These are phyloP conservation scores for Ophiocordyceps camponoti-floridani DNA, from an alignment of 2,329 filamentous ascomycete genomes.

Conservation along the genomic window DNA sequence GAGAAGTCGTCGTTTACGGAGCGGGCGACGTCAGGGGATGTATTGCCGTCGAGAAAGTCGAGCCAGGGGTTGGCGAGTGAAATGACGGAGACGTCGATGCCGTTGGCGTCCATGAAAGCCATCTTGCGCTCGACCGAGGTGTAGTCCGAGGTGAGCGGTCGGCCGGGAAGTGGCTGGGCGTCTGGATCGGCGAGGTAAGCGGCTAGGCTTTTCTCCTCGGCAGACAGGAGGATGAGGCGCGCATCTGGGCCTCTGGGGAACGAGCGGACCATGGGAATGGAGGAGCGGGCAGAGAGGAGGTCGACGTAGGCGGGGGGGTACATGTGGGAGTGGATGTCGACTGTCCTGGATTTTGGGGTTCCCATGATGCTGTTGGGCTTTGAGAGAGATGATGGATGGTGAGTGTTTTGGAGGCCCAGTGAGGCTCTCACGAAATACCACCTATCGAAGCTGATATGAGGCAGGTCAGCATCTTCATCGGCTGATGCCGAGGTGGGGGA, in stretches of 20 bases:
- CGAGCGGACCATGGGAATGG: constrained; percentile 53
- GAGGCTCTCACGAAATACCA: no score
- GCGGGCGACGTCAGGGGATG: constrained; percentile 43
- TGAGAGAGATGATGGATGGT: no score
- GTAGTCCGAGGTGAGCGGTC: constrained; percentile 71
- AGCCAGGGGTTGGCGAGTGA: constrained; percentile 90
- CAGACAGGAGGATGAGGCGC: constrained; percentile 46
- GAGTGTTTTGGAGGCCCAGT: no score
- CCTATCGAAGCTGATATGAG: no score
- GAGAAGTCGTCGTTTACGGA: constrained; percentile 67
- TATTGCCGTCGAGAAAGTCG: constrained; percentile 51
- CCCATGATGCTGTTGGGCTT: no score
- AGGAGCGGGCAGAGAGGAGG: constrained; percentile 37
- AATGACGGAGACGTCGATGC: constrained; percentile 67
- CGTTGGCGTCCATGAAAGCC: constrained; percentile 72
- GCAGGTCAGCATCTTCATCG: no score
- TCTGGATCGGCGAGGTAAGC: constrained; percentile 30
- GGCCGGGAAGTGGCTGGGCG: constrained; percentile 43
- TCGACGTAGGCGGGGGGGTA: constrained; percentile 46
- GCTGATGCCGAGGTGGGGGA: no score
- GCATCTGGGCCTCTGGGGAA: constrained; percentile 39
- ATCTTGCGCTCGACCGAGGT: constrained; percentile 66
- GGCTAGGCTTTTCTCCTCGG: constrained; percentile 27
- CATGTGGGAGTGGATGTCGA: constrained; percentile 55
- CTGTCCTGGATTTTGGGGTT: constrained; percentile 18